A percentile compares a stretch with the other conserved stretches of the same genome.
Conservation (phyloP, 176 grass and related monocot genomes). For the bread wheat (Triticum aestivum) region DNA sequence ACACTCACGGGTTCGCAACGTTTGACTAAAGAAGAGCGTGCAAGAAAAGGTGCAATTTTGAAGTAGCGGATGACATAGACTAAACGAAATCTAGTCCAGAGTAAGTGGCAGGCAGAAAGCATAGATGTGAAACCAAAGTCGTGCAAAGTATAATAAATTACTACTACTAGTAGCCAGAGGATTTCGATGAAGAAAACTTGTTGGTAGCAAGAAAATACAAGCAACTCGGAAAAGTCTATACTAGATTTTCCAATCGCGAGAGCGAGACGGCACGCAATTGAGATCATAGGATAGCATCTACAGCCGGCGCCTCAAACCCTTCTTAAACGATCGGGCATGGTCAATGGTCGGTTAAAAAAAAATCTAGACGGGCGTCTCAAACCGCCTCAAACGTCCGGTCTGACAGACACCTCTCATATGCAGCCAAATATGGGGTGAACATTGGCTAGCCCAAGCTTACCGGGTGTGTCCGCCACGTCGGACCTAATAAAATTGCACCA, state of each 20-base stretch:
- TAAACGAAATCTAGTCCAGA: neutral
- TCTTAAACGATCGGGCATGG: too few relatives aligned
- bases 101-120: slow-evolving; percentile 12
- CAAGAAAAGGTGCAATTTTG: neutral
- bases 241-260: neutral
- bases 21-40: neutral
- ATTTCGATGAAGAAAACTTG: neutral
- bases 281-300: neutral
- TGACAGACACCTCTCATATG: too few relatives aligned
- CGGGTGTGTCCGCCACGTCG: too few relatives aligned
- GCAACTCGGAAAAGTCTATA: neutral
- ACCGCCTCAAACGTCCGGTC: too few relatives aligned
- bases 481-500: too few relatives aligned
- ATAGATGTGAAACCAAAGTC: neutral
- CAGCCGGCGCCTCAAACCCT: too few relatives aligned
- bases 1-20: too few relatives aligned
- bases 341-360: too few relatives aligned
- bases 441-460: too few relatives aligned
- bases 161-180: neutral
- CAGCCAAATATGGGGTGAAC: too few relatives aligned
- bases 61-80: neutral
- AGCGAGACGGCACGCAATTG: neutral
- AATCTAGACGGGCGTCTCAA: too few relatives aligned
- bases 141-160: neutral
- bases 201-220: neutral